phyloP scores from a whole-genome alignment of 1,284 basidiomycete species.

The Megacollybia platyphylla region DNA sequence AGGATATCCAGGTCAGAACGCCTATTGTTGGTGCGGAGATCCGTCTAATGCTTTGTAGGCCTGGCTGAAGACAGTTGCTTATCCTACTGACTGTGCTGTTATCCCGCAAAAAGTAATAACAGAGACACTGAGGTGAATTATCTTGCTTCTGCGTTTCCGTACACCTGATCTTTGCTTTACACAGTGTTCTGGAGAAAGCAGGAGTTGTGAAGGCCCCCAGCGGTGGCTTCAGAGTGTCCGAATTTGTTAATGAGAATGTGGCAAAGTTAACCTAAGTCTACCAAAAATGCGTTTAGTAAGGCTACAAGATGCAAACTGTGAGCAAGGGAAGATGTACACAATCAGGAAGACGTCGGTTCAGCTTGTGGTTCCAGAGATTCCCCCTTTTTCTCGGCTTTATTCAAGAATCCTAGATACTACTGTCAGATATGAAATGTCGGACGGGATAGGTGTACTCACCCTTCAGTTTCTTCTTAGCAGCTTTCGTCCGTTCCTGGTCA shows the following conservation, averaged over 20 bases:
- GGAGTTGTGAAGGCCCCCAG: conserved; percentile 56
- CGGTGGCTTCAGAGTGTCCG: conserved; percentile 41
- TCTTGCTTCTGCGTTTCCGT: neutral
- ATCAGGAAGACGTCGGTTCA: neutral
- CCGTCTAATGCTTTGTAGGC: conserved; percentile 25
- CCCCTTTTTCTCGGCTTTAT: conserved; percentile 12
- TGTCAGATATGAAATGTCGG: neutral
- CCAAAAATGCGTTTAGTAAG: neutral
- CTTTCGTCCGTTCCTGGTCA: conserved; percentile 54
- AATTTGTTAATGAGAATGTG: conserved; percentile 49
- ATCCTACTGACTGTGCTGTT: conserved; percentile 52
- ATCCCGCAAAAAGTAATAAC: conserved; percentile 53
- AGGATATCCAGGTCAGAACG: conserved; percentile 50
- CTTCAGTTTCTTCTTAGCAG: conserved; percentile 59
- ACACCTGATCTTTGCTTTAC: neutral
- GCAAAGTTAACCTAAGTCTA: conserved; percentile 19
- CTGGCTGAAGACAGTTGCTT: conserved; percentile 74
- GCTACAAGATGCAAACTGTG: neutral
- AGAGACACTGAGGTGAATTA: conserved; percentile 56
- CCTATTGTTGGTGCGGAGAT: neutral
- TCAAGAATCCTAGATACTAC: conserved; percentile 19
- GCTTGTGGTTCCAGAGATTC: neutral
- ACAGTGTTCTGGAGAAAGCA: conserved; percentile 60
- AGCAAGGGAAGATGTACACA: conserved; percentile 1
- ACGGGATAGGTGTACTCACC: conserved; percentile 24